Percentiles rank a stretch among this genome's conserved stretches.
Evolutionary conservation across 2,329 filamentous ascomycete genomes (phyloP).

Genomic region (Rhinocladiella similis): DNA sequence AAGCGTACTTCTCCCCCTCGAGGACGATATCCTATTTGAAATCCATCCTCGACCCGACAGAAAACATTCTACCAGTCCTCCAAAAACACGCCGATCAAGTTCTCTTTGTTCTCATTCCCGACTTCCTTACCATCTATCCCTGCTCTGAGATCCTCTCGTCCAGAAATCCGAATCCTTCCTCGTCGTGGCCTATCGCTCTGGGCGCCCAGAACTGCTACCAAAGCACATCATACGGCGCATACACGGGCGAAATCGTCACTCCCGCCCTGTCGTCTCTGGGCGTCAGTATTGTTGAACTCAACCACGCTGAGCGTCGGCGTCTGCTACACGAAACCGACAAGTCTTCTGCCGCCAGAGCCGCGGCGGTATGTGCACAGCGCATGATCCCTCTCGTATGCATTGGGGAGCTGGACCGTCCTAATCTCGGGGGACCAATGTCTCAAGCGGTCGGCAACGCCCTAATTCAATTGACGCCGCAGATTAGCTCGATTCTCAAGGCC

Average conservation of each 20-base stretch:
- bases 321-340: constrained; percentile 75
- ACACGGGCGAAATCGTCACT: constrained; percentile 76
- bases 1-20: constrained; percentile 75
- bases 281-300: constrained; percentile 72
- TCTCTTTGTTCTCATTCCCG: constrained; percentile 76
- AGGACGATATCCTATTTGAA: constrained; percentile 60
- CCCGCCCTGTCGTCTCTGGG: constrained; percentile 66
- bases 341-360: constrained; percentile 66
- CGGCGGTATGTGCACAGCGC: constrained; percentile 65
- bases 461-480: constrained; percentile 65
- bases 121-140: constrained; percentile 67
- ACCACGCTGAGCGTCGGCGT: constrained; percentile 74
- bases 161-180: neutral
- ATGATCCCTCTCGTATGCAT: constrained; percentile 79
- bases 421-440: constrained; percentile 34
- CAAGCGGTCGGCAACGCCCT: constrained; percentile 59
- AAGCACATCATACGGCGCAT: constrained; percentile 66
- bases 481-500: constrained; percentile 62
- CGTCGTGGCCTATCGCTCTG: constrained; percentile 53
- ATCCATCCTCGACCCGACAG: constrained; percentile 50
- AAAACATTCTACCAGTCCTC: constrained; percentile 40
- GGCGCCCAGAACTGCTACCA: constrained; percentile 77
- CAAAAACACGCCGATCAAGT: constrained; percentile 49
- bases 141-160: constrained; percentile 40
- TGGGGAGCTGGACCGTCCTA: constrained; percentile 63